Evolutionary conservation across 2,329 filamentous ascomycete species (phyloP), one percentile per base, ranked within the genome.

Genomic region (Leptoxyphium fumago): DNA sequence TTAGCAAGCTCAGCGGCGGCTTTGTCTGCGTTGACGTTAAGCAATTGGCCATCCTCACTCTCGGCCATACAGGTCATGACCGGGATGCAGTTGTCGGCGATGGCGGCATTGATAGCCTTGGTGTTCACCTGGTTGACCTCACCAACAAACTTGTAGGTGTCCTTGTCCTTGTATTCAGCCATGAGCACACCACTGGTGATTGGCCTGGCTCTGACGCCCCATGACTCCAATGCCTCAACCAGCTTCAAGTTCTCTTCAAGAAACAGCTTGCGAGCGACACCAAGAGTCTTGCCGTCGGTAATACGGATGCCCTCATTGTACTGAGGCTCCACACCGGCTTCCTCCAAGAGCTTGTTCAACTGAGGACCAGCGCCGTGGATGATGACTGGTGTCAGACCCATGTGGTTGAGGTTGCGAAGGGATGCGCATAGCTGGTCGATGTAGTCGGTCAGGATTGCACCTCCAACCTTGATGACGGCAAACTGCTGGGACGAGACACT

Each of bases 1-100:
- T 85, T 80, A 18, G 91, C 89, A 48, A 98, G 73, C 68, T 95
- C 89, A 51, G 88, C 88, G 28, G 91, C 91, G 30, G 89, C 89
- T 48, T 95, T 89, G 64, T 98, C 91, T 30, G 91, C 91, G 59
- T 98, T 98, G 62, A 98, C 91, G 60, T 98, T 98, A 50, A 98
- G 74, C 42, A 96, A 80, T 63, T 89, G 86, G 8, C 91, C 91
- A 50, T 94, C 87, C 40, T 80, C 74, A 17, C 84, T 88, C 71
- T 96, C 89, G 9, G 89, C 91, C 82, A 96, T 94, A 48, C 88
- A 96, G 17, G 88, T 95, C 53, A 98, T 71, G 50, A 98, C 85
- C 18, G 91, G 91, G 26, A 98, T 74, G 60, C 89, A 94, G 45
- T 89, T 84, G 57, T 91, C 81, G 64, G 83, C 80, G 51, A 98